Conservation (phyloP, 176 grass and related monocot genomes). For the Oryza nivara region DNA sequence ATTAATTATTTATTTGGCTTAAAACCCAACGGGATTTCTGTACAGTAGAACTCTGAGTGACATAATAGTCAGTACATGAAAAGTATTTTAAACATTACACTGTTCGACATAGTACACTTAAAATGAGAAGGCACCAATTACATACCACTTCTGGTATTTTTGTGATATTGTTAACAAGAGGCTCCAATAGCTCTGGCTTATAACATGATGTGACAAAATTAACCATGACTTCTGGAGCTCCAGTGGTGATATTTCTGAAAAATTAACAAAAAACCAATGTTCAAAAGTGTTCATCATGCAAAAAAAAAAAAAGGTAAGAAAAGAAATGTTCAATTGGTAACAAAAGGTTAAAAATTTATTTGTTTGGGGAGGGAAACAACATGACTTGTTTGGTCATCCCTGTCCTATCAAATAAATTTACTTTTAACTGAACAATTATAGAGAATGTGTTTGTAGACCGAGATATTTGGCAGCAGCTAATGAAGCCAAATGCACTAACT, state of each 20-base stretch:
- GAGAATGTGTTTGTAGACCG: background rate
- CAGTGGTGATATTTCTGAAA: conserved; percentile 67
- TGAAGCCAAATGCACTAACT: conserved; percentile 10
- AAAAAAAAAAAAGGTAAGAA: background rate
- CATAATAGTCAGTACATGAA: background rate
- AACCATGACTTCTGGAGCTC: conserved; percentile 90
- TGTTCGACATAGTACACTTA: background rate
- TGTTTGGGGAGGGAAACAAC: conserved; percentile 35
- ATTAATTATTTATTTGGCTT: background rate
- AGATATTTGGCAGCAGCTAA: conserved; percentile 19
- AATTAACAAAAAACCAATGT: conserved; percentile 29
- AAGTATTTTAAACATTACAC: conserved; percentile 27
- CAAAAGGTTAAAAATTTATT: conserved; percentile 23
- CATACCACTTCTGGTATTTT: conserved; percentile 90
- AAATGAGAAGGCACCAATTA: conserved; percentile 27
- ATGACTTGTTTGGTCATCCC: background rate
- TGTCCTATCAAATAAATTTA: conserved; percentile 7
- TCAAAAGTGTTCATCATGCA: conserved; percentile 25
- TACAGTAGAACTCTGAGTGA: background rate
- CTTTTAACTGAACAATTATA: conserved; percentile 2
- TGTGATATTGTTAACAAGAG: conserved; percentile 72
- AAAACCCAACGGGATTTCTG: background rate
- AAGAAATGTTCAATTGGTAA: conserved; percentile 11
- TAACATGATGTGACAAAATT: conserved; percentile 96
- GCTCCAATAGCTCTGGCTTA: conserved; percentile 68